Conservation (phyloP, 441 rosid species). For the Gossypium davidsonii region DNA sequence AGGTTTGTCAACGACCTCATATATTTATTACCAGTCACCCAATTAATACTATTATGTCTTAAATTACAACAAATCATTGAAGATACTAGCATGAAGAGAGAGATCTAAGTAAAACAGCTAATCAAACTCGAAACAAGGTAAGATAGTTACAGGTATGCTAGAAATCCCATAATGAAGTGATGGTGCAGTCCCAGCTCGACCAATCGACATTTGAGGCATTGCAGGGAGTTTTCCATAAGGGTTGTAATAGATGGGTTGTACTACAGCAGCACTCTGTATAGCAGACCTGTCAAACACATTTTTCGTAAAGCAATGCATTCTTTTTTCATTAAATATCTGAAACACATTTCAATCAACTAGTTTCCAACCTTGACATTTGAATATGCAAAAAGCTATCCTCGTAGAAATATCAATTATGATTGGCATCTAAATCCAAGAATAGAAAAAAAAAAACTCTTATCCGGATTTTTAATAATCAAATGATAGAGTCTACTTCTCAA, state of each 20-base stretch:
- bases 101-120: neutral
- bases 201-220: conserved; percentile 82
- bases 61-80: neutral
- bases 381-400: neutral
- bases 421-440: neutral
- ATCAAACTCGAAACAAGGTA: neutral
- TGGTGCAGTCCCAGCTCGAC: conserved; percentile 66
- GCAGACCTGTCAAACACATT: conserved; percentile 40
- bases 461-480: no score
- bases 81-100: neutral
- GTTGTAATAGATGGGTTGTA: conserved; percentile 55
- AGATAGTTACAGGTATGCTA: conserved; percentile 69
- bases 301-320: neutral
- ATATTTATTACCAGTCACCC: neutral
- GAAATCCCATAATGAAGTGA: conserved; percentile 94
- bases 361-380: neutral
- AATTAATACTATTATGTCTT: neutral
- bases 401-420: neutral
- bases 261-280: conserved; percentile 30
- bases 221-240: conserved; percentile 95
- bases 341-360: neutral
- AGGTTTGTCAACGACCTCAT: conserved; percentile 77
- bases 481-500: neutral
- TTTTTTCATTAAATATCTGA: neutral
- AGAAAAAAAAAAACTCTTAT: neutral